Percentiles rank a stretch among this genome's conserved stretches.
Evolutionary conservation across 2,329 filamentous ascomycete species (phyloP).

Genomic region (Bipolaris oryzae): DNA sequence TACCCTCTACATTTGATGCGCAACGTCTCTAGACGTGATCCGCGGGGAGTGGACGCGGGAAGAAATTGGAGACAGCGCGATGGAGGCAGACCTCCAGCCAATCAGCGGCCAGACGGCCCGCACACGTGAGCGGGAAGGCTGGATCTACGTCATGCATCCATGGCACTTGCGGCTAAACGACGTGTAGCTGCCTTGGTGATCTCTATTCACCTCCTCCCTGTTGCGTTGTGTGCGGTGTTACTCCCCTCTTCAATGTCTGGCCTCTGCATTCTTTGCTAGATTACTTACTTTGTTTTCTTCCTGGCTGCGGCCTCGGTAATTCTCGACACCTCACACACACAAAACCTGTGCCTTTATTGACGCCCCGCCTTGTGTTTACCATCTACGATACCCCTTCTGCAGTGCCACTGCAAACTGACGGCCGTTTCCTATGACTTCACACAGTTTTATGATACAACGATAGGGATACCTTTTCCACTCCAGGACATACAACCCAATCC

Average conservation of each 20-base stretch:
- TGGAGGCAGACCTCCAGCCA: constrained; percentile 25
- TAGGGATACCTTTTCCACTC: constrained; percentile 34
- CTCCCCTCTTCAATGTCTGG: constrained; percentile 22
- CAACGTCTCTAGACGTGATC: constrained; percentile 3
- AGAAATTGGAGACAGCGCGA: constrained; percentile 20
- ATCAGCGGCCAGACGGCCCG: constrained; percentile 30
- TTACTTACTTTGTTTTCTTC: constrained; percentile 25
- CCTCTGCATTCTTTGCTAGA: constrained; percentile 29
- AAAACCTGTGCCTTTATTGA: constrained; percentile 20
- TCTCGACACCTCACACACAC: constrained; percentile 26
- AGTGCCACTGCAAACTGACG: constrained; percentile 23
- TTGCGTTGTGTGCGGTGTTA: constrained; percentile 30
- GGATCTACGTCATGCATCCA: constrained; percentile 47
- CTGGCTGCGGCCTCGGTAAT: constrained; percentile 19
- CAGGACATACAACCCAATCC: constrained; percentile 22
- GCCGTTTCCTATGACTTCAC: constrained; percentile 42
- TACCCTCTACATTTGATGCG: neutral
- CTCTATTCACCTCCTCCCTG: constrained; percentile 24
- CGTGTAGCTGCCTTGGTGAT: constrained; percentile 44
- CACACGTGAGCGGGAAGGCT: constrained; percentile 33
- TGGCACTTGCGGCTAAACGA: constrained; percentile 25
- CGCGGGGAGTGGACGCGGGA: constrained; percentile 9
- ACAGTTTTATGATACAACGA: constrained; percentile 39
- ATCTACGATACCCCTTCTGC: constrained; percentile 31
- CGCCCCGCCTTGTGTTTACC: constrained; percentile 33